A percentile compares a stretch with the other conserved stretches of the same genome.
Evolutionary conservation across 164 flowering plant genomes (phyloP).

Genomic region (Vitis rotundifolia): DNA sequence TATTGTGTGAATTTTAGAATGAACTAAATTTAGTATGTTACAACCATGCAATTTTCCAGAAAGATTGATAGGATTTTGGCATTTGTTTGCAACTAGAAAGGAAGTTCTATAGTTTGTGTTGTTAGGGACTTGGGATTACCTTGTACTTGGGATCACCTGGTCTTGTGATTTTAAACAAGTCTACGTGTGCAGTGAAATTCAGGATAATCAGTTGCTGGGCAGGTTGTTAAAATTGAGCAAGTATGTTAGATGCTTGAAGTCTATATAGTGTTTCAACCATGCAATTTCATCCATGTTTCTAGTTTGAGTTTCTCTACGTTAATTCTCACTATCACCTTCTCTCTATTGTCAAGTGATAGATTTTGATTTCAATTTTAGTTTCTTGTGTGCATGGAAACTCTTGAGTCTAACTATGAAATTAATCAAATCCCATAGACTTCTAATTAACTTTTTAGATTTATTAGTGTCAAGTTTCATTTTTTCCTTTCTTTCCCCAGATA

Average conservation of each 20-base stretch:
- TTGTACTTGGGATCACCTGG: too few relatives aligned
- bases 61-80: neutral
- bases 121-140: too few relatives aligned
- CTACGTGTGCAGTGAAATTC: neutral
- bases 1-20: neutral
- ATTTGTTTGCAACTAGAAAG: neutral
- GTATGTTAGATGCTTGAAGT: neutral
- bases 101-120: neutral
- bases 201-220: neutral
- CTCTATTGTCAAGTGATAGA: neutral
- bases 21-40: neutral
- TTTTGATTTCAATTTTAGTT: too few relatives aligned
- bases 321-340: neutral
- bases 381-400: neutral
- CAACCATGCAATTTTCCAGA: neutral
- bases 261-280: neutral
- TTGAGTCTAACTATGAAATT: neutral
- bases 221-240: too few relatives aligned
- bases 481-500: slow-evolving; percentile 46
- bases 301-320: neutral
- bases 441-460: neutral
- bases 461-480: neutral
- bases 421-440: neutral
- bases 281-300: neutral
- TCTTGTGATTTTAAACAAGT: too few relatives aligned